Percentiles rank a stretch among this genome's conserved stretches.
These are phyloP conservation scores for Drechslera avenae DNA, from an alignment of 2,329 filamentous ascomycete species.

Conservation along the genomic window DNA sequence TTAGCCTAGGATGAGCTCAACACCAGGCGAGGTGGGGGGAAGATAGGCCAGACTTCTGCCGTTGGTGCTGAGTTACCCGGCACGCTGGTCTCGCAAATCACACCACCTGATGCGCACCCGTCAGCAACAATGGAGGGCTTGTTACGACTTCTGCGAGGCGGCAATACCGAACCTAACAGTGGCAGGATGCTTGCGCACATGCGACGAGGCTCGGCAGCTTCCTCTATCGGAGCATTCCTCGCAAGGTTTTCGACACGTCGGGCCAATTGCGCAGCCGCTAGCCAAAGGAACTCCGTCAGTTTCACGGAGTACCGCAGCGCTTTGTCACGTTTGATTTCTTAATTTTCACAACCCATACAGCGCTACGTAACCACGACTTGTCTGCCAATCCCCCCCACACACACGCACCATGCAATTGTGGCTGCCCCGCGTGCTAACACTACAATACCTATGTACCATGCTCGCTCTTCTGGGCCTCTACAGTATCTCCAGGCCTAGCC, in stretches of 20 bases:
- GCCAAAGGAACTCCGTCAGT: too few relatives aligned
- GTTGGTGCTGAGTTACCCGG: not conserved
- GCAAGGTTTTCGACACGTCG: not conserved
- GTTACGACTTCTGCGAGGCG: slow-evolving; percentile 11
- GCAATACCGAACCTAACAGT: slow-evolving; percentile 4
- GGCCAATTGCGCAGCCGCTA: too few relatives aligned
- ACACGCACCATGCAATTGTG: too few relatives aligned
- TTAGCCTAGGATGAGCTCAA: slow-evolving; percentile 22
- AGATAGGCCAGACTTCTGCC: not conserved
- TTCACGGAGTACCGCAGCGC: too few relatives aligned
- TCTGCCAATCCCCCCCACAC: too few relatives aligned
- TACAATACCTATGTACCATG: too few relatives aligned
- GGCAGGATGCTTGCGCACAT: not conserved
- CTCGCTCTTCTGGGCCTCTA: too few relatives aligned
- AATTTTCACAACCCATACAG: too few relatives aligned
- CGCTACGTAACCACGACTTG: too few relatives aligned
- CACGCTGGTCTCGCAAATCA: not conserved
- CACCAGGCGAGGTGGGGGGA: not conserved
- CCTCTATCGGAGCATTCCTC: not conserved
- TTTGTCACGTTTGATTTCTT: too few relatives aligned
- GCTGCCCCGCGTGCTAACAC: too few relatives aligned
- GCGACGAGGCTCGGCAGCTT: not conserved
- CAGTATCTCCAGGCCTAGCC: too few relatives aligned
- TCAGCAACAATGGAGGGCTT: slow-evolving; percentile 8
- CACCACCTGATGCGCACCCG: slow-evolving; percentile 15